phyloP scores from a whole-genome alignment of 495 filamentous ascomycete species.

The Penicillium robsamsonii region DNA sequence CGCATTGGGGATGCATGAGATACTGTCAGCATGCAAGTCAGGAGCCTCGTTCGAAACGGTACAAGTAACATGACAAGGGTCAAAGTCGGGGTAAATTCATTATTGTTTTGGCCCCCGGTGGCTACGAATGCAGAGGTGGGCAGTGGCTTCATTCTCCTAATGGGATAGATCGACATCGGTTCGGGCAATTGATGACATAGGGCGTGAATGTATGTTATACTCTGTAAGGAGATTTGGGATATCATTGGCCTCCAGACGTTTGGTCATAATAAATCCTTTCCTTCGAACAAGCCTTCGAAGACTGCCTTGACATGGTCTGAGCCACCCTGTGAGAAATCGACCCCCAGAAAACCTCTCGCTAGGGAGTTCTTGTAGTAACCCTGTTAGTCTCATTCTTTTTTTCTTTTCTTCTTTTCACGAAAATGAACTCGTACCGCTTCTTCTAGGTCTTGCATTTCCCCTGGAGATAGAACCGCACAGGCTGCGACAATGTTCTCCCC shows the following conservation, averaged over 20 bases:
- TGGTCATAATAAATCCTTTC: background rate
- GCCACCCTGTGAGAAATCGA: conserved; percentile 26
- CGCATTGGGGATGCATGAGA: background rate
- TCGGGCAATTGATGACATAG: conserved; percentile 5
- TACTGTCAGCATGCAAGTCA: background rate
- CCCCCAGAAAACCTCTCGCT: conserved; percentile 35
- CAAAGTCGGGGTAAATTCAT: conserved; percentile 7
- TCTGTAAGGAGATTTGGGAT: background rate
- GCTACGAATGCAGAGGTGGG: background rate
- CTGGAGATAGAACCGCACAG: conserved; percentile 60
- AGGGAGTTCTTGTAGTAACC: conserved; percentile 27
- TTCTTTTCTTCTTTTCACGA: background rate
- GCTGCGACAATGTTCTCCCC: conserved; percentile 74
- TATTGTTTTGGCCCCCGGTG: background rate
- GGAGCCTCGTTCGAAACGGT: background rate
- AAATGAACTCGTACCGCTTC: conserved; percentile 49
- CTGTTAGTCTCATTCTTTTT: conserved; percentile 5
- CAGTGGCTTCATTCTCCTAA: conserved; percentile 8
- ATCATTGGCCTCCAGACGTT: background rate
- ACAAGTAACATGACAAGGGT: background rate
- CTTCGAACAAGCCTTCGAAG: conserved; percentile 27
- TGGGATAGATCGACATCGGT: conserved; percentile 12
- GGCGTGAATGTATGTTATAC: background rate
- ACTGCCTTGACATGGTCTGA: conserved; percentile 12
- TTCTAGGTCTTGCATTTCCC: conserved; percentile 59